A percentile compares a stretch with the other conserved stretches of the same genome.
Conservation (phyloP, 495 filamentous ascomycete species). For the Lichenothelia convexa region DNA sequence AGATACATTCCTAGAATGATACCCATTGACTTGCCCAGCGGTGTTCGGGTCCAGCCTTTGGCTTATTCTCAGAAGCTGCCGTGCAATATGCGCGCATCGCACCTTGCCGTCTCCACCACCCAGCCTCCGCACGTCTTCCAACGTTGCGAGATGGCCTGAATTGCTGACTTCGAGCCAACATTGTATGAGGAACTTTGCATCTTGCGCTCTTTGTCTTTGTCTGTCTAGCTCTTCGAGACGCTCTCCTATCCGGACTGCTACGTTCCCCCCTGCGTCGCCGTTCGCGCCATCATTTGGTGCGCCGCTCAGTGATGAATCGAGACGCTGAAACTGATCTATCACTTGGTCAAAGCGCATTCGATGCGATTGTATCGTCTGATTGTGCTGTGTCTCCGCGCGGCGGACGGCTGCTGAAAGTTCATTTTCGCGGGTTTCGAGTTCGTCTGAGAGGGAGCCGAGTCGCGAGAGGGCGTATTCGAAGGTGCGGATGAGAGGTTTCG, state of each 20-base stretch:
- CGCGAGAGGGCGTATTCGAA: slow-evolving; percentile 78
- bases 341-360: slow-evolving; percentile 78
- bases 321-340: slow-evolving; percentile 71
- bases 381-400: slow-evolving; percentile 80
- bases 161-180: slow-evolving; percentile 92
- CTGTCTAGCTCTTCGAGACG: slow-evolving; percentile 84
- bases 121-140: slow-evolving; percentile 64
- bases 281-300: slow-evolving; percentile 29
- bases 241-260: slow-evolving; percentile 89
- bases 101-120: slow-evolving; percentile 75
- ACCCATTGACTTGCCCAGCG: slow-evolving; percentile 42
- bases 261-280: slow-evolving; percentile 50
- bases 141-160: slow-evolving; percentile 53
- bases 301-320: slow-evolving; percentile 60
- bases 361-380: slow-evolving; percentile 66
- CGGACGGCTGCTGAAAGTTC: slow-evolving; percentile 78
- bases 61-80: slow-evolving; percentile 75
- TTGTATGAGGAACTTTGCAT: slow-evolving; percentile 85
- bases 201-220: slow-evolving; percentile 72
- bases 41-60: slow-evolving; percentile 59
- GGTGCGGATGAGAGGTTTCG: slow-evolving; percentile 87
- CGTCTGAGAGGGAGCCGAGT: slow-evolving; percentile 63
- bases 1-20: no score
- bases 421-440: slow-evolving; percentile 69
- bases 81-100: slow-evolving; percentile 72